These are phyloP conservation scores for Triticum monococcum DNA, from an alignment of 176 grass and related monocot species.

Conservation along the genomic window DNA sequence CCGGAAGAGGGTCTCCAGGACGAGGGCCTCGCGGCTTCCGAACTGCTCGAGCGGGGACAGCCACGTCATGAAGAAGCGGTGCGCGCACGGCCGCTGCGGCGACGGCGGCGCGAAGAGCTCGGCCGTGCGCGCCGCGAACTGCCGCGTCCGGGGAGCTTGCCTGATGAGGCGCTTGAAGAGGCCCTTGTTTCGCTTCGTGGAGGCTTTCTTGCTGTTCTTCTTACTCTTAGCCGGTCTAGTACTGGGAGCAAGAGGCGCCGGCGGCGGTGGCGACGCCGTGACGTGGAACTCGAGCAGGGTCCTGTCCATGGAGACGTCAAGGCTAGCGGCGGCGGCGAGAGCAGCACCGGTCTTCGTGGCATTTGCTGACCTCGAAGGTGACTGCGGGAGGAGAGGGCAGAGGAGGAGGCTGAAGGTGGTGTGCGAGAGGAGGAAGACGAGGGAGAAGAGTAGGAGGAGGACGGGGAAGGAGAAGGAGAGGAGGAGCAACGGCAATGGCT, in stretches of 20 bases:
- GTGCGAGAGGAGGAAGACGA: slow-evolving; percentile 45
- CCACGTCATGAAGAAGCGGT: slow-evolving; percentile 85
- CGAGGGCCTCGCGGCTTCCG: slow-evolving; percentile 60
- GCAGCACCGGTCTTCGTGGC: not conserved
- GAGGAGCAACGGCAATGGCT: slow-evolving; percentile 38
- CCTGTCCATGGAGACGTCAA: slow-evolving; percentile 22
- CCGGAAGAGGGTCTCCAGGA: slow-evolving; percentile 82
- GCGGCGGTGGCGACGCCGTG: not conserved
- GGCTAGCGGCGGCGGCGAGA: not conserved
- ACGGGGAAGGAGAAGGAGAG: slow-evolving; percentile 33
- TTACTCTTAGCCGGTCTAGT: not conserved
- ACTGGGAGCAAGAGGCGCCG: not conserved
- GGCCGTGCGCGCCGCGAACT: slow-evolving; percentile 41
- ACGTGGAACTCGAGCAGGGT: slow-evolving; percentile 18
- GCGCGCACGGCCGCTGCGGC: slow-evolving; percentile 28
- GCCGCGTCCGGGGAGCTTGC: slow-evolving; percentile 28
- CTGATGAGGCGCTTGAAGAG: slow-evolving; percentile 37
- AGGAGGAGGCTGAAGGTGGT: slow-evolving; percentile 52
- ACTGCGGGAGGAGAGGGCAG: slow-evolving; percentile 31
- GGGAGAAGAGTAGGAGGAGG: slow-evolving; percentile 27
- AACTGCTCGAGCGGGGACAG: slow-evolving; percentile 64
- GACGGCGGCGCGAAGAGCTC: slow-evolving; percentile 41
- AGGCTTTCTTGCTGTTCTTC: slow-evolving; percentile 22
- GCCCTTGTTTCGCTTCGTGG: slow-evolving; percentile 35
- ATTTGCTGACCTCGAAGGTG: slow-evolving; percentile 10